Evolutionary conservation across 345 rosid genomes (phyloP), one percentile per base, ranked within the genome.

Genomic region (Pseudoturritis turrita): DNA sequence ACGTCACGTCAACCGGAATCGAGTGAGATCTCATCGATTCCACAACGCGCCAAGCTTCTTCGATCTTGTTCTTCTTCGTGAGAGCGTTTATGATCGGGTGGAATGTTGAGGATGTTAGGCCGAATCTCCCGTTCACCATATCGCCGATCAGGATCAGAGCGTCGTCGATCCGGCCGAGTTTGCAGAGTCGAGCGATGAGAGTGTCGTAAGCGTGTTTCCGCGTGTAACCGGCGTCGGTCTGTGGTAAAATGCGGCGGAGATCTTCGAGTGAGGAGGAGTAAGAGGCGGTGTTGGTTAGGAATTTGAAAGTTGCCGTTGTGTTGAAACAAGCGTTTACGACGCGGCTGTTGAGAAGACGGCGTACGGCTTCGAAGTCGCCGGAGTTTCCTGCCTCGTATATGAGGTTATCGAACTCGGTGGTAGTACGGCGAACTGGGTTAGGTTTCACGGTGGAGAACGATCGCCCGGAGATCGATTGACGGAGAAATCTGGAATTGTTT

Each of bases 251-350:
- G 50, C 78, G 61, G 59, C 65, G 56, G 78, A 92, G 87, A 18
- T 78, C 63, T 39, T 77, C 72, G 25, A 92, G 78, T 17, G 69
- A 10, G 25, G 85, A 73, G 65, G 82, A 67, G 35, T 89, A 87
- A 19, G 79, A 37, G 0, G 62, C 81, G 6, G 77, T 77, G 74
- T 76, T 71, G 11, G 83, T 74, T 60, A 92, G 78, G 87, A 89
- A 89, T 23, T 72, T 87, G 86, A 88, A 92, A 13, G 95, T 92
- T 17, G 83, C 81, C 45, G 55, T 22, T 33, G 89, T 87, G 83
- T 84, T 89, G 81, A 78, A 87, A 70, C 84, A 84, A 22, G 78
- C 73, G 71, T 85, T 84, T 2, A 73, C 71, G 19, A 77, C 36
- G 67, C 92, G 89, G 78, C 74, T 88, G 76, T 86, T 84, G 68